These are phyloP conservation scores for Adansonia madagascariensis DNA, from an alignment of 441 rosid genomes.

Conservation along the genomic window DNA sequence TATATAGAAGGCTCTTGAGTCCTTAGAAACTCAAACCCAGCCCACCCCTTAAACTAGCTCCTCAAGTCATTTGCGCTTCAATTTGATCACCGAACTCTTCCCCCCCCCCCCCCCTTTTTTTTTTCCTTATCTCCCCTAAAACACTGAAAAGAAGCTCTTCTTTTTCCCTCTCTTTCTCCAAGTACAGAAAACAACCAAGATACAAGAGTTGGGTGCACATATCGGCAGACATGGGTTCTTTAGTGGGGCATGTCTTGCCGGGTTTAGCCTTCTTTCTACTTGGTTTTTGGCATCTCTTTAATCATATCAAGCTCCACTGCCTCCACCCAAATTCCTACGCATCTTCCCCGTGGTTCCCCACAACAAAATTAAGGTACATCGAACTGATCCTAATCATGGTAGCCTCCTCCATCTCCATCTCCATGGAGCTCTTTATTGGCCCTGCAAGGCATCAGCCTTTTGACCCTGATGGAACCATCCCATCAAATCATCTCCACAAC, in stretches of 20 bases:
- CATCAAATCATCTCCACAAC: slow-evolving; percentile 84
- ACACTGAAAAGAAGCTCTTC: background rate
- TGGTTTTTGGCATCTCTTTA: slow-evolving; percentile 83
- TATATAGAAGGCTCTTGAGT: slow-evolving; percentile 38
- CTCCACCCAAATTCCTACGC: slow-evolving; percentile 57
- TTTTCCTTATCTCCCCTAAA: background rate
- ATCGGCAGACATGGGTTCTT: slow-evolving; percentile 58
- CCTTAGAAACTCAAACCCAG: slow-evolving; percentile 15
- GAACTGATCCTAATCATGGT: slow-evolving; percentile 70
- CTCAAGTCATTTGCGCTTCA: background rate
- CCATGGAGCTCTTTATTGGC: slow-evolving; percentile 78
- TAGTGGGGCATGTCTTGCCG: slow-evolving; percentile 77
- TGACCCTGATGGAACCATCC: slow-evolving; percentile 77
- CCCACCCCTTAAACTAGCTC: background rate
- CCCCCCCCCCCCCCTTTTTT: background rate
- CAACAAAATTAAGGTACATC: slow-evolving; percentile 50
- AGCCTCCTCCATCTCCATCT: slow-evolving; percentile 54
- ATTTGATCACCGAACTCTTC: background rate
- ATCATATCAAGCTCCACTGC: slow-evolving; percentile 63
- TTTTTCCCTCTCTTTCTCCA: background rate
- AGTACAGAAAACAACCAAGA: background rate
- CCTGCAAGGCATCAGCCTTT: slow-evolving; percentile 77
- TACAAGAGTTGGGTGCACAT: background rate
- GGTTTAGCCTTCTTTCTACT: slow-evolving; percentile 69
- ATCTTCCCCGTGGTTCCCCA: slow-evolving; percentile 67